Evolutionary conservation across 805 yeast species (phyloP).

Genomic region (Candida michaelii): DNA sequence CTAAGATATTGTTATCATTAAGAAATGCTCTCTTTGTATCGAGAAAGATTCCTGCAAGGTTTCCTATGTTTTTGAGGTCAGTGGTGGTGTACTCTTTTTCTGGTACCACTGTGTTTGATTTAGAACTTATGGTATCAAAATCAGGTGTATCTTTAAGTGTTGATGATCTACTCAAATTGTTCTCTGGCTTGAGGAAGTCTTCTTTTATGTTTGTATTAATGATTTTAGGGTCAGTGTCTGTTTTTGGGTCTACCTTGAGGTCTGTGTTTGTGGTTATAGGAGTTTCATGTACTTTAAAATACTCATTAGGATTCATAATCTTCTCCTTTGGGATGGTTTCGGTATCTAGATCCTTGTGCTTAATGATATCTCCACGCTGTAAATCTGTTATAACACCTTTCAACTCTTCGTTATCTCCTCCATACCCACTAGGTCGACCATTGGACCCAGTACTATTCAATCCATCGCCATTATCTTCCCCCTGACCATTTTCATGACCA

Average conservation of each 20-base stretch:
- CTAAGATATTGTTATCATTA: slow-evolving; percentile 42
- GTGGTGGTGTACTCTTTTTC: slow-evolving; percentile 25
- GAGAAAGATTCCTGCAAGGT: slow-evolving; percentile 37
- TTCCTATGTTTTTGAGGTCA: slow-evolving; percentile 20
- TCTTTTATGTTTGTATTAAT: background rate
- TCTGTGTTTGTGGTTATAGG: background rate
- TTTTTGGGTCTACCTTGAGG: background rate
- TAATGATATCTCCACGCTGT: no score
- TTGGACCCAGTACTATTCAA: no score
- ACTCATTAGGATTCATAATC: no score
- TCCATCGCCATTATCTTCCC: no score
- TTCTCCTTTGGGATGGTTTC: no score
- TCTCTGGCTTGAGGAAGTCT: background rate
- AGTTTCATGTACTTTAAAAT: no score
- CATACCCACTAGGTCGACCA: no score
- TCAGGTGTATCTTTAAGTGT: background rate
- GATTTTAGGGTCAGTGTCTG: background rate
- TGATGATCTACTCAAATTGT: background rate
- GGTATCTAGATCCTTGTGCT: no score
- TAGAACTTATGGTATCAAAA: background rate
- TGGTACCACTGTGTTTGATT: slow-evolving; percentile 11
- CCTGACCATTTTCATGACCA: no score
- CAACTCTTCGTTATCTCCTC: no score
- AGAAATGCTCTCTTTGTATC: slow-evolving; percentile 44
- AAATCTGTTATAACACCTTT: no score